Evolutionary conservation across 1,284 basidiomycete species (phyloP).

Genomic region (Gomphus bonarii): DNA sequence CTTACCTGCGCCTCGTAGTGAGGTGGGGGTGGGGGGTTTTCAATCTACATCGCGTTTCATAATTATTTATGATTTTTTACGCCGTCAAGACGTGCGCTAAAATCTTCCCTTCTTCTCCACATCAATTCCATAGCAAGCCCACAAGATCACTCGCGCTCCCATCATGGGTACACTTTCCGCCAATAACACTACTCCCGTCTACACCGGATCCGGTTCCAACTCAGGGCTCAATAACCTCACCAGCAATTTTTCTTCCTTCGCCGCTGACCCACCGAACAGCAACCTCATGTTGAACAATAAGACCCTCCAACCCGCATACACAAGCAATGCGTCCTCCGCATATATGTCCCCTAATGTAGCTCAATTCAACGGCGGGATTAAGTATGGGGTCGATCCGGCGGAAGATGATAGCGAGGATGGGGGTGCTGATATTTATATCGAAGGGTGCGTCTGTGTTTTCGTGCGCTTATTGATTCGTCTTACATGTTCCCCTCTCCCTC

Average conservation of each 20-base stretch:
- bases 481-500: no score
- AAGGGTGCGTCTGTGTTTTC: slow-evolving; percentile 33
- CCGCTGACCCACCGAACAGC: not conserved
- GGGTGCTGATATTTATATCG: slow-evolving; percentile 68
- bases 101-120: not conserved
- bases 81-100: not conserved
- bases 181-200: not conserved
- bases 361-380: slow-evolving; percentile 2
- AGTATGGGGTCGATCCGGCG: slow-evolving; percentile 14
- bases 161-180: not conserved
- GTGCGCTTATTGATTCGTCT: no score
- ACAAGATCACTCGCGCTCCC: slow-evolving; percentile 52
- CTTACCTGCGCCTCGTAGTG: no score
- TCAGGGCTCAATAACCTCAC: slow-evolving; percentile 15
- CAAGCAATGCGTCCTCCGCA: not conserved
- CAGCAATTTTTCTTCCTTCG: slow-evolving; percentile 12
- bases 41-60: no score
- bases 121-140: slow-evolving; percentile 44
- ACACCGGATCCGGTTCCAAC: not conserved
- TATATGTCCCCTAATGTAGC: not conserved
- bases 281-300: not conserved
- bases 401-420: slow-evolving; percentile 27
- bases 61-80: no score
- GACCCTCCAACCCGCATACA: not conserved
- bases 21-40: no score